A percentile compares a stretch with the other conserved stretches of the same genome.
Conservation (phyloP, 805 yeast genomes). For the Metschnikowia lochheadii region DNA sequence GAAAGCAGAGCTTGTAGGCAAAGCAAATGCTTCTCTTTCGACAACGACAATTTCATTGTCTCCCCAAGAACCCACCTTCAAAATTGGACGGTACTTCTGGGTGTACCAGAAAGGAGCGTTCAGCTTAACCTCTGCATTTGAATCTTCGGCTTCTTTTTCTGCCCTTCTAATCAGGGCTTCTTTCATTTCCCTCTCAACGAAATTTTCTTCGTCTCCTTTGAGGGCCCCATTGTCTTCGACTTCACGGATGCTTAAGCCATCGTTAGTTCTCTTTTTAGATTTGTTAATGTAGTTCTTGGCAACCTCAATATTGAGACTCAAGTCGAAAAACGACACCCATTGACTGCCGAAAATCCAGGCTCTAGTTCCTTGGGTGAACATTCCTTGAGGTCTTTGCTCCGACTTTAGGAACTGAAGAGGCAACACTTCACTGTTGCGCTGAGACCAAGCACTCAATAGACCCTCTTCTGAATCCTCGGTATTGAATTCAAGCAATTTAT, state of each 20-base stretch:
- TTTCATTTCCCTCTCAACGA: constrained; percentile 11
- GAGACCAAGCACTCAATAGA: constrained; percentile 73
- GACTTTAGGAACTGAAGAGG: constrained; percentile 58
- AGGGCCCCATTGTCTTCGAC: constrained; percentile 18
- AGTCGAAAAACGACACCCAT: constrained; percentile 76
- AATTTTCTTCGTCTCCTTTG: constrained; percentile 4
- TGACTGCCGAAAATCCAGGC: constrained; percentile 86
- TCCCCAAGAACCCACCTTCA: constrained; percentile 56
- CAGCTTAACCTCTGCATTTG: constrained; percentile 17
- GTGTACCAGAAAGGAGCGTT: constrained; percentile 66
- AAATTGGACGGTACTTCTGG: constrained; percentile 67
- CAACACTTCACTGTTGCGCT: constrained; percentile 64
- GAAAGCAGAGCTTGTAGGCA: constrained; percentile 61
- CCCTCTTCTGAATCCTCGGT: constrained; percentile 13
- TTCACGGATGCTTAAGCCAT: constrained; percentile 36
- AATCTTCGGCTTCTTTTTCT: constrained; percentile 26
- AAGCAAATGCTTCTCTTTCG: constrained; percentile 66
- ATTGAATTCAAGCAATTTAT: constrained; percentile 65
- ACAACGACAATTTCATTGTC: constrained; percentile 61
- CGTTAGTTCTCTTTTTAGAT: constrained; percentile 40
- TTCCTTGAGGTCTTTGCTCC: constrained; percentile 69
- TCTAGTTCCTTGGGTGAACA: constrained; percentile 49
- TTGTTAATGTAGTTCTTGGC: constrained; percentile 22
- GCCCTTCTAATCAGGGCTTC: constrained; percentile 20
- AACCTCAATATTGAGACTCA: constrained; percentile 52